Conservation (phyloP, 257 asterid species). For the Nicotiana knightiana region DNA sequence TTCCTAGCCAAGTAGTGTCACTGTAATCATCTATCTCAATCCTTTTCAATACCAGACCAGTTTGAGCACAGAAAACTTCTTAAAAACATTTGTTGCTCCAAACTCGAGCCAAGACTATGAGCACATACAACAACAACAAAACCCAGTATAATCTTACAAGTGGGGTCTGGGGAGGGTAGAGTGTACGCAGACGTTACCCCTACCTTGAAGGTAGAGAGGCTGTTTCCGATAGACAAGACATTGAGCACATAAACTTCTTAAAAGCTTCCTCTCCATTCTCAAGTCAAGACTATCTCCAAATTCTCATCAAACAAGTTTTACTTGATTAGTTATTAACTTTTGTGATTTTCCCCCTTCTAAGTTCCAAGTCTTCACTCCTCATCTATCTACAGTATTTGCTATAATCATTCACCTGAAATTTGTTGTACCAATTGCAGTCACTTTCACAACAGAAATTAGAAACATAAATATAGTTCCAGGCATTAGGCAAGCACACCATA, state of each 20-base stretch:
- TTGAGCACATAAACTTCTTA: background rate
- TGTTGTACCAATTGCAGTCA: background rate
- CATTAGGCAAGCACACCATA: background rate
- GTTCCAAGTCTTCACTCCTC: background rate
- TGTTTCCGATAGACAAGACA: background rate
- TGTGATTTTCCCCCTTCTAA: background rate
- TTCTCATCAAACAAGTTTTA: background rate
- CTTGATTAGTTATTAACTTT: background rate
- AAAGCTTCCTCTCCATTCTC: background rate
- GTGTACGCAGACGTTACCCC: no score
- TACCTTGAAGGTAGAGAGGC: no score
- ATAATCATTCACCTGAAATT: background rate
- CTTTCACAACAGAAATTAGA: background rate
- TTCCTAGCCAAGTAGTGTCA: background rate
- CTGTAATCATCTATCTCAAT: background rate
- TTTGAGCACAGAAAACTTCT: background rate
- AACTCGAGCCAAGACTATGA: background rate
- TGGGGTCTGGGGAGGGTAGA: no score
- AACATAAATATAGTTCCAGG: background rate
- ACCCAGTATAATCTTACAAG: no score
- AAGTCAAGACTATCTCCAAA: background rate
- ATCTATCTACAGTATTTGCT: background rate
- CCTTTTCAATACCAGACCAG: background rate
- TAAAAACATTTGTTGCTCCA: background rate
- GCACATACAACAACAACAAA: no score